phyloP scores from a whole-genome alignment of 495 filamentous ascomycete genomes.

The Lasiosphaeriaceae sp. region DNA sequence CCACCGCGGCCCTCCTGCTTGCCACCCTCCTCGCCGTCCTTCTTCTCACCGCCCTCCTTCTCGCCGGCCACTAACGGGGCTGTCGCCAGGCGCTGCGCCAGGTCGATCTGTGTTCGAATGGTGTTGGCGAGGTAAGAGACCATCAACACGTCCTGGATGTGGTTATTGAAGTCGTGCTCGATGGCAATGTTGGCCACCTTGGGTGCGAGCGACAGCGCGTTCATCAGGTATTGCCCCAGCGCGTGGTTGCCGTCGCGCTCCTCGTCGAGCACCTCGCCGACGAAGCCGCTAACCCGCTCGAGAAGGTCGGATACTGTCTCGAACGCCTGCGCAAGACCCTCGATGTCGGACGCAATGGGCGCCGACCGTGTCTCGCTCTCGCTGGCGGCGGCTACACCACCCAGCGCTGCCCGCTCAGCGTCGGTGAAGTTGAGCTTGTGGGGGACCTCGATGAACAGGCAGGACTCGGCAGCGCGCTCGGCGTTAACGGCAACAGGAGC shows the following conservation, averaged over 20 bases:
- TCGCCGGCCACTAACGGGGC: constrained; percentile 67
- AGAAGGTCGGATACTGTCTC: constrained; percentile 83
- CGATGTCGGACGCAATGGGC: constrained; percentile 77
- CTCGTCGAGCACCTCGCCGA: constrained; percentile 70
- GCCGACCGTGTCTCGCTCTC: constrained; percentile 69
- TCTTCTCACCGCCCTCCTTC: constrained; percentile 45
- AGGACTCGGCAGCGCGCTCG: constrained; percentile 90
- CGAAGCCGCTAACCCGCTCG: constrained; percentile 84
- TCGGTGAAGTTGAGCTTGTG: constrained; percentile 84
- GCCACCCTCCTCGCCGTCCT: constrained; percentile 31
- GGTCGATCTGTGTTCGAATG: constrained; percentile 97
- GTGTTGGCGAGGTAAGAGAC: constrained; percentile 97
- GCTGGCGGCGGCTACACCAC: constrained; percentile 77
- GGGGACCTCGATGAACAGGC: constrained; percentile 93
- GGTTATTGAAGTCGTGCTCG: constrained; percentile 98
- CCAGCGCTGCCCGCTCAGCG: constrained; percentile 86
- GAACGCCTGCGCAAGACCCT: constrained; percentile 75
- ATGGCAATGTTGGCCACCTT: constrained; percentile 88
- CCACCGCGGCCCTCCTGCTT: constrained; percentile 30
- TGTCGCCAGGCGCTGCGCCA: constrained; percentile 89
- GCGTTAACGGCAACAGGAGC: constrained; percentile 91
- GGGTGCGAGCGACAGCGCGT: constrained; percentile 83
- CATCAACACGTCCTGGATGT: constrained; percentile 96
- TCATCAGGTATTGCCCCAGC: constrained; percentile 90
- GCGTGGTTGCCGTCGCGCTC: constrained; percentile 68